Percentiles rank a stretch among this genome's conserved stretches.
Evolutionary conservation across 441 rosid species (phyloP).

Genomic region (Iberis amara): DNA sequence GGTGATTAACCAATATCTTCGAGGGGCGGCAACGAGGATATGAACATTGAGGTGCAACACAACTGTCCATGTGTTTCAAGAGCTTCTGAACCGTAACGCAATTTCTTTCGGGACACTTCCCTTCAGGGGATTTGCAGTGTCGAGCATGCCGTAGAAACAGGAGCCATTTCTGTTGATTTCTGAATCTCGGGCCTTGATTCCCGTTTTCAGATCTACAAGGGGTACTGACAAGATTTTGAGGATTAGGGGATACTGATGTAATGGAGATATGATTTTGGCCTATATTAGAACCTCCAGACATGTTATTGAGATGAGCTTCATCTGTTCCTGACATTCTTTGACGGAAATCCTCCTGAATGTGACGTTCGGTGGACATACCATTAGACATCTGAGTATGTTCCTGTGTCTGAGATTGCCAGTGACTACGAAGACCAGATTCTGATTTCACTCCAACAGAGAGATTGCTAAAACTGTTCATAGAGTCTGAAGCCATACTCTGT

Average conservation of each 20-base stretch:
- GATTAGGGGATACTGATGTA: conserved; percentile 34
- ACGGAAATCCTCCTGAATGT: conserved; percentile 67
- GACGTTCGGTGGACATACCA: conserved; percentile 54
- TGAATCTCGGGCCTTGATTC: conserved; percentile 53
- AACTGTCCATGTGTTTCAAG: conserved; percentile 74
- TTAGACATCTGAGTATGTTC: conserved; percentile 45
- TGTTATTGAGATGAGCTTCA: conserved; percentile 73
- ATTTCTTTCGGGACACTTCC: conserved; percentile 62
- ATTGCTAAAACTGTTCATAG: conserved; percentile 46
- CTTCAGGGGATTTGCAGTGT: conserved; percentile 73
- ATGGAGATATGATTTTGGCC: conserved; percentile 45
- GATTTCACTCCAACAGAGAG: conserved; percentile 45
- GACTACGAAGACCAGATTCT: conserved; percentile 50
- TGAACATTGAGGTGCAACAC: conserved; percentile 52
- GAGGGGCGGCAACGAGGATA: conserved; percentile 82
- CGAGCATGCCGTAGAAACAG: conserved; percentile 88
- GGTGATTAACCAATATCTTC: conserved; percentile 61
- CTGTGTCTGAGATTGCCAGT: conserved; percentile 57
- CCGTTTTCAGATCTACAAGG: conserved; percentile 48
- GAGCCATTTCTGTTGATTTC: conserved; percentile 82
- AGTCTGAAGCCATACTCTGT: conserved; percentile 47
- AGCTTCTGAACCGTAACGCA: conserved; percentile 61
- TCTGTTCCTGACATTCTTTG: conserved; percentile 66
- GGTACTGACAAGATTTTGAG: conserved; percentile 39
- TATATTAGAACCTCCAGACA: conserved; percentile 52